Conservation (phyloP, 305 asterid species). For the Ajuga reptans region DNA sequence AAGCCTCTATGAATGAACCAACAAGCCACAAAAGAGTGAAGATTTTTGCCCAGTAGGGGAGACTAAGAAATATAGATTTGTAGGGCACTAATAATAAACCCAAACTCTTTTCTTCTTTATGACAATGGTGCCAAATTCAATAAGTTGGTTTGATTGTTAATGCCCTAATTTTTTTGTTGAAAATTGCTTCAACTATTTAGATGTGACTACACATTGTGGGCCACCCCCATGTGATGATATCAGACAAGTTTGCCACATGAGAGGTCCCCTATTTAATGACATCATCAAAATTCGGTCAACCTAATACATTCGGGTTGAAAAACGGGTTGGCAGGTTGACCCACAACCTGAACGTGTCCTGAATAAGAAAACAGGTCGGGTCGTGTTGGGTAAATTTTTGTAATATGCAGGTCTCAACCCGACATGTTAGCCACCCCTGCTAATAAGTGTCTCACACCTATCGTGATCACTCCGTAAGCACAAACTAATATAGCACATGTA, state of each 20-base stretch:
- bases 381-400: too few relatives aligned
- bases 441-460: too few relatives aligned
- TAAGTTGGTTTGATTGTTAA: constrained; percentile 9
- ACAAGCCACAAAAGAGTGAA: neutral
- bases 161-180: constrained; percentile 25
- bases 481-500: too few relatives aligned
- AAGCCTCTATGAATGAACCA: neutral
- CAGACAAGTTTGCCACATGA: constrained; percentile 32
- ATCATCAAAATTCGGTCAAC: neutral
- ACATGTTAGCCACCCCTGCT: too few relatives aligned
- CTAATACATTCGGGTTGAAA: too few relatives aligned
- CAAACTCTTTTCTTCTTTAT: constrained; percentile 4
- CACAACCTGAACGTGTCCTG: too few relatives aligned
- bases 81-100: constrained; percentile 26
- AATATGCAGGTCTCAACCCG: too few relatives aligned
- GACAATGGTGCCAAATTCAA: constrained; percentile 15
- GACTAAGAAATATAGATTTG: constrained; percentile 29
- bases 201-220: constrained; percentile 30
- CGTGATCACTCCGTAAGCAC: too few relatives aligned
- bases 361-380: too few relatives aligned
- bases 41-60: neutral
- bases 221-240: constrained; percentile 39
- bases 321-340: too few relatives aligned
- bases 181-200: constrained; percentile 17
- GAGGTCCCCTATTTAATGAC: constrained; percentile 18